These are phyloP conservation scores for Talaromyces nanjingensis DNA, from an alignment of 495 filamentous ascomycete species.

Conservation along the genomic window DNA sequence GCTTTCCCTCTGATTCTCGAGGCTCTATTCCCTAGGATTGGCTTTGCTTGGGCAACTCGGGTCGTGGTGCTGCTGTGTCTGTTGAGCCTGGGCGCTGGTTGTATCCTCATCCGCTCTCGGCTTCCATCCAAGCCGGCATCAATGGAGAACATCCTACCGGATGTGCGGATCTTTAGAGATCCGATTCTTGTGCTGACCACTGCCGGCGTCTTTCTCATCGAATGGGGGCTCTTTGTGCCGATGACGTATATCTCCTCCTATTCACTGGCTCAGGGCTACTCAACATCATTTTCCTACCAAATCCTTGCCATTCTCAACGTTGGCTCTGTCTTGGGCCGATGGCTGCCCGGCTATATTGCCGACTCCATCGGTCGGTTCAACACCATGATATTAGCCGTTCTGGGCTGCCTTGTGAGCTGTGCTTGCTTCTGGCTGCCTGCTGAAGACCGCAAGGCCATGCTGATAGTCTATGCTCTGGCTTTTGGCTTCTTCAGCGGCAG, in stretches of 20 bases:
- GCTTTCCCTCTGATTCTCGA: slow-evolving; percentile 50
- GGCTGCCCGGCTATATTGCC: slow-evolving; percentile 54
- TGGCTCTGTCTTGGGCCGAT: slow-evolving; percentile 65
- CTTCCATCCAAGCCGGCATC: slow-evolving; percentile 41
- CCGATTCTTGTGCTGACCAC: slow-evolving; percentile 46
- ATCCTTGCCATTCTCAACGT: slow-evolving; percentile 63
- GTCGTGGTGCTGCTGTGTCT: slow-evolving; percentile 51
- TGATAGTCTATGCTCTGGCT: slow-evolving; percentile 64
- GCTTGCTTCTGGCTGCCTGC: slow-evolving; percentile 74
- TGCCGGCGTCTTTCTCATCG: slow-evolving; percentile 49
- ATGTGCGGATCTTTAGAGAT: slow-evolving; percentile 45
- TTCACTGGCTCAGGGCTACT: slow-evolving; percentile 38
- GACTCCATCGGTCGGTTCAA: slow-evolving; percentile 58
- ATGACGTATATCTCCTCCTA: slow-evolving; percentile 50
- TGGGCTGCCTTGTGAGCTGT: slow-evolving; percentile 60
- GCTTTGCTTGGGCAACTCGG: slow-evolving; percentile 54
- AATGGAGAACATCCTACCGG: slow-evolving; percentile 41
- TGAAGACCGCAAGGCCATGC: slow-evolving; percentile 46
- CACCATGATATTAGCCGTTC: slow-evolving; percentile 47
- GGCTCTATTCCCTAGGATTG: slow-evolving; percentile 44
- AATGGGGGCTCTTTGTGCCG: slow-evolving; percentile 49
- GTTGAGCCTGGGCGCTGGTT: slow-evolving; percentile 36
- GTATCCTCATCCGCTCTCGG: slow-evolving; percentile 44
- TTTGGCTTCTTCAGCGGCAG: slow-evolving; percentile 85
- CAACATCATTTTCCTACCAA: slow-evolving; percentile 42